Conservation (phyloP, 495 filamentous ascomycete genomes). For the Xylona heveae region DNA sequence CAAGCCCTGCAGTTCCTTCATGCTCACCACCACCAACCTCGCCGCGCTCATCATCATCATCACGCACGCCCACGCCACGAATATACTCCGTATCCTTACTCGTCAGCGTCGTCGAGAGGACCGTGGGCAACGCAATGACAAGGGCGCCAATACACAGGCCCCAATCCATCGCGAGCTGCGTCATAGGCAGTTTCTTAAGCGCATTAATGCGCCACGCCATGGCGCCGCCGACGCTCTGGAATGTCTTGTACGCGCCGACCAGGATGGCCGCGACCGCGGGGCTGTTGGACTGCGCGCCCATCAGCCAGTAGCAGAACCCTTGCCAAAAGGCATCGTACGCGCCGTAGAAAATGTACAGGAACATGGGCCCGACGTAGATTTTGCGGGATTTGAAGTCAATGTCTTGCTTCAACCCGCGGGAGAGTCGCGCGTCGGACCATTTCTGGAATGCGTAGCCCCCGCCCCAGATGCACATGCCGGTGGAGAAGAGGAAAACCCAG, state of each 20-base stretch:
- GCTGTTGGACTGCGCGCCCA: constrained; percentile 7
- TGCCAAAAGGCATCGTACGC: constrained; percentile 26
- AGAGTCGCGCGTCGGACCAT: constrained; percentile 8
- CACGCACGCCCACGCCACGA: too few species aligned
- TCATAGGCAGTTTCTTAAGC: neutral
- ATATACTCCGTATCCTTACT: too few species aligned
- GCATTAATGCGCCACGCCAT: constrained; percentile 9
- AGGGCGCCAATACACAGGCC: constrained; percentile 5
- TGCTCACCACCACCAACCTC: too few species aligned
- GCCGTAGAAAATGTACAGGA: constrained; percentile 33
- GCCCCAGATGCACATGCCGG: constrained; percentile 27
- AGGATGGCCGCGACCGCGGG: constrained; percentile 5
- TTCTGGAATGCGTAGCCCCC: constrained; percentile 29
- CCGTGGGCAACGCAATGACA: constrained; percentile 7
- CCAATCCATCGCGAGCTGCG: constrained; percentile 6
- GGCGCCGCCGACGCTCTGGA: constrained; percentile 8
- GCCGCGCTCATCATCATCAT: too few species aligned
- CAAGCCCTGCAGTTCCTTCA: too few species aligned
- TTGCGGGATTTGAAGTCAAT: constrained; percentile 19
- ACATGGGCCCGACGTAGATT: constrained; percentile 26
- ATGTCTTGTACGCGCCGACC: constrained; percentile 8
- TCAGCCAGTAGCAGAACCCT: constrained; percentile 10
- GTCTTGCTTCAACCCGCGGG: constrained; percentile 16
- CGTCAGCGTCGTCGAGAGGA: too few species aligned
- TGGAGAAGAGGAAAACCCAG: constrained; percentile 17